Base-by-base conservation (phyloP, 495 filamentous ascomycete species). In the Neurospora sp. region DNA sequence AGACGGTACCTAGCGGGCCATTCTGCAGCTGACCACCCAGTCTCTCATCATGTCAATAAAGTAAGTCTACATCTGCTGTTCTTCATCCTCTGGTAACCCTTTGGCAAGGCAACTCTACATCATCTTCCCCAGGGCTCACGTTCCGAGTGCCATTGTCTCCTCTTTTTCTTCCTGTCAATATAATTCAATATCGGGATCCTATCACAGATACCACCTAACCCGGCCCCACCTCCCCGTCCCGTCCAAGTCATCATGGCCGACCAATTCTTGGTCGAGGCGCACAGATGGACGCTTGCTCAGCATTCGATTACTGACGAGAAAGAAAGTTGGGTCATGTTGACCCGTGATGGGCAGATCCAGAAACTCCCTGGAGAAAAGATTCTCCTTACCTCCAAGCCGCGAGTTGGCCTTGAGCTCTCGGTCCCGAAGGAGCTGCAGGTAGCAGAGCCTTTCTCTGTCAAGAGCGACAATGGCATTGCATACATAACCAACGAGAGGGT, bases 401-500 rank as follows among this genome's bases (percentile, higher is more conserved):
- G 85, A 24, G 82, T 87, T 76, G 76, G 79, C 74, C 81, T 86
- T 28, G 83, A 80, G 69, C 76, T 87, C 71, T 82, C 82, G 19
- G 82, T 83, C 15, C 84, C 83, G 8, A 79, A 79, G n/a, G 81
- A 84, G 62, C 81, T 85, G 31, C 77, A 79, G 21, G 79, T 79
- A n/a, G 74, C 82, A 76, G 74, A 85, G 76, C 84, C 84, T 4
- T 83, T 85, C 73, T 80, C 80, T 34, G 75, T 84, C 72, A 86
- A 85, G 79, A 84, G 83, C 73, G 83, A 84, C 73, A 83, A 78
- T 69, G 85, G 85, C 39, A 81, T 84, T n/a, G 82, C 92, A 19
- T 93, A 92, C 81, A 90, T 99, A 76, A 98, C 96, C 45, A 99
- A 96, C 76, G 92, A 97, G 82, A 85, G 96, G 81, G 94, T 97